Base-by-base conservation (phyloP, 2,329 filamentous ascomycete genomes). In the Ceratocystis smalleyi region DNA sequence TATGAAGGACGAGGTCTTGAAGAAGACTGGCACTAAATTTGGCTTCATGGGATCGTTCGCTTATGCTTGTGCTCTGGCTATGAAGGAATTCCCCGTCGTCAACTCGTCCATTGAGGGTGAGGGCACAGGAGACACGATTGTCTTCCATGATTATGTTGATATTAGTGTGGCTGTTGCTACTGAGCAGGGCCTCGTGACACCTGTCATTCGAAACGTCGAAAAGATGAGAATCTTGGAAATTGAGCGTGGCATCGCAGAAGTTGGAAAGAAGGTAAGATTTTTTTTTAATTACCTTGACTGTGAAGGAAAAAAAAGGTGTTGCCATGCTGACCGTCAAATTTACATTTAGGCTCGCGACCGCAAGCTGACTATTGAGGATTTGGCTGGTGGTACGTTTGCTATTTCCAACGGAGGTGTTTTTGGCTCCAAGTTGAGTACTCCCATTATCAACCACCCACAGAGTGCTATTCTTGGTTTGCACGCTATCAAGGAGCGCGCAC, bases 21-120 rank as follows among this genome's bases (percentile, higher is more conserved):
- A 97, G 82, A 95, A 92, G 80, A 94, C 89, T 8, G 92, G 91
- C 55, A 88, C 97, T 66, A 99, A 97, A 80, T 86, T 99, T 63
- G 94, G 94, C n/a, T 99, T 97, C 80, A 97, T 99, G 92, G 94
- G 91, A 74, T 92, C 92, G 64, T 99, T 99, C 77, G 89, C 92
- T 3, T 88, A 88, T 68, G 94, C 94, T 59, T 89, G 84, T 70
- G 85, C 95, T 55, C 79, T 97, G 67, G 94, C 94, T 66, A 95
- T 96, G 89, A 88, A 87, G 71, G 91, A 97, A 68, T 79, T 97
- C n/a, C 94, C 91, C 12, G 87, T 86, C 1, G 89, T 97, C 71
- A 99, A 99, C 72, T 94, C 92, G 24, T 96, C 91, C 45, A 99
- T 99, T 69, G 94, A 99, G 74, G 94, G 94, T 8, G 89, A 91